These are phyloP conservation scores for Clathrus columnatus DNA, from an alignment of 768 basidiomycete genomes.

Conservation along the genomic window DNA sequence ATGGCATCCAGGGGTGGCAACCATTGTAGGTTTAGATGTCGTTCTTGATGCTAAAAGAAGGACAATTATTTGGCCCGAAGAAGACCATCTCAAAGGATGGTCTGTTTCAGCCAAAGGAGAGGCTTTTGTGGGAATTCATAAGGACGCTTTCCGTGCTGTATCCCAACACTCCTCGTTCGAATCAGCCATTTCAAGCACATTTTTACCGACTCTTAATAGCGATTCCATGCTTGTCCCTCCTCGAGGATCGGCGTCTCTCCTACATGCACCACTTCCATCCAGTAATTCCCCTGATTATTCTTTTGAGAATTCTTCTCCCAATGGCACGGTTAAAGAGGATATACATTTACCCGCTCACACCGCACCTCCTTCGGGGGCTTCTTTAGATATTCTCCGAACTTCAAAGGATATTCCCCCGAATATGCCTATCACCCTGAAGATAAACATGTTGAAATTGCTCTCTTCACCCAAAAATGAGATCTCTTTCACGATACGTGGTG, in stretches of 20 bases:
- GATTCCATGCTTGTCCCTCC: slow-evolving; percentile 24
- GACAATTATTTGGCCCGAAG: slow-evolving; percentile 58
- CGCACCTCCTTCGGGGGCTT: background rate
- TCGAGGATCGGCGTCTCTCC: slow-evolving; percentile 42
- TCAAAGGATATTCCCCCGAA: slow-evolving; percentile 33
- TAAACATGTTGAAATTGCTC: slow-evolving; percentile 73
- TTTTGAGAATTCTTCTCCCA: slow-evolving; percentile 47
- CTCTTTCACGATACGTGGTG: slow-evolving; percentile 57
- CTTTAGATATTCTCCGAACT: background rate
- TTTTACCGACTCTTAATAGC: slow-evolving; percentile 29
- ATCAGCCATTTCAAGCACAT: slow-evolving; percentile 18
- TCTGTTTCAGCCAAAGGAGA: slow-evolving; percentile 43
- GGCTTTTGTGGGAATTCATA: slow-evolving; percentile 67
- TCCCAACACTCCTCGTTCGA: slow-evolving; percentile 47
- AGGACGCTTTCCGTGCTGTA: slow-evolving; percentile 33
- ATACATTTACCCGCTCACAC: no score
- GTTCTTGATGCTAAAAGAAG: slow-evolving; percentile 59
- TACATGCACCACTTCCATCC: slow-evolving; percentile 65
- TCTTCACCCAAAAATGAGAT: slow-evolving; percentile 57
- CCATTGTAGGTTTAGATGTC: slow-evolving; percentile 69
- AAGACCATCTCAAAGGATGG: slow-evolving; percentile 42
- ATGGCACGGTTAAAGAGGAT: slow-evolving; percentile 19
- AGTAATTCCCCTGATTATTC: slow-evolving; percentile 63
- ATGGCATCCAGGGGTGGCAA: slow-evolving; percentile 80
- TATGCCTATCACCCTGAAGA: slow-evolving; percentile 58